phyloP scores from a whole-genome alignment of 805 yeast species.

The Candida piceae region DNA sequence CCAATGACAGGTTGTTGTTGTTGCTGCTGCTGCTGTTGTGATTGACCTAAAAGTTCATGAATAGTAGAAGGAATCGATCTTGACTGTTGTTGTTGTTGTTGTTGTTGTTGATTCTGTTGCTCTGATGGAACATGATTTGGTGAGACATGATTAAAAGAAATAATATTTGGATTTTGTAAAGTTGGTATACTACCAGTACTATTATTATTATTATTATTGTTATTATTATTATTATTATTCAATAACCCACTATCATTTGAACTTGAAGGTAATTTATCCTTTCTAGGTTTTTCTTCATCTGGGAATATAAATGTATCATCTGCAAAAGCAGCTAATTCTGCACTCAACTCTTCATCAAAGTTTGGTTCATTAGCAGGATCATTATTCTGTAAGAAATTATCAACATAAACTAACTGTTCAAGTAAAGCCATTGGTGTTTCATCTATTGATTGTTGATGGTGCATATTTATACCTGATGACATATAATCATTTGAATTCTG shows the following conservation, averaged over 20 bases:
- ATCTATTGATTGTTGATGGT: conserved; percentile 13
- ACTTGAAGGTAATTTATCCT: conserved; percentile 15
- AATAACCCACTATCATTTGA: conserved; percentile 1
- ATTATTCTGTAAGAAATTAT: conserved; percentile 59
- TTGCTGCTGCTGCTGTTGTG: conserved; percentile 20
- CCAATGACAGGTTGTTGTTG: conserved; percentile 19
- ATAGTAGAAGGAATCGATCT: conserved; percentile 21
- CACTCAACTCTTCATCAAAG: conserved; percentile 49
- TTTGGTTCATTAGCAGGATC: conserved; percentile 31
- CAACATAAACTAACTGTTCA: conserved; percentile 78
- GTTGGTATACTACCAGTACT: background rate
- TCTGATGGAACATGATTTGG: too few species aligned
- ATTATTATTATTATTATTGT: background rate
- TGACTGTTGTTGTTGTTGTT: background rate
- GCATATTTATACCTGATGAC: background rate
- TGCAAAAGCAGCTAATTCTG: conserved; percentile 76
- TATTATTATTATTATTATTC: background rate
- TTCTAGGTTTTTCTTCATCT: conserved; percentile 66
- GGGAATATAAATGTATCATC: conserved; percentile 78
- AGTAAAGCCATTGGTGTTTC: conserved; percentile 44
- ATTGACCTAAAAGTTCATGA: conserved; percentile 30
- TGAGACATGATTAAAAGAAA: conserved; percentile 6
- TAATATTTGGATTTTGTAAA: conserved; percentile 3
- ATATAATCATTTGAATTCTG: background rate
- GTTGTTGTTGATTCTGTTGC: background rate